A percentile compares a stretch with the other conserved stretches of the same genome.
Evolutionary conservation across 176 grass and related monocot species (phyloP).

Genomic region (Rhynchospora tenuis): DNA sequence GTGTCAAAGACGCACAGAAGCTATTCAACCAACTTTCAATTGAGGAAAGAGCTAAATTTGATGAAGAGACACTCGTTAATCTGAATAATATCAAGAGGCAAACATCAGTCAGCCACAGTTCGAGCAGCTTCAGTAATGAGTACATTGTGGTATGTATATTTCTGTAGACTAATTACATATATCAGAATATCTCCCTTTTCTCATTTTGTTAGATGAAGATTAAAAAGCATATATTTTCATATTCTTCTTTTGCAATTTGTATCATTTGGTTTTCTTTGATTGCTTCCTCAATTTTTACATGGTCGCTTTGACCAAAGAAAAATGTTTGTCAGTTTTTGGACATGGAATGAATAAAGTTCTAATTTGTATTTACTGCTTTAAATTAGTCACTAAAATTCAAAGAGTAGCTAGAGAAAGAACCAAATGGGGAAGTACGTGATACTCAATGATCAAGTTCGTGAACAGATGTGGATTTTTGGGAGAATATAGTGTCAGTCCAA

Average conservation of each 20-base stretch:
- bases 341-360: not conserved
- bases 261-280: not conserved
- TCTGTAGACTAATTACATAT: not conserved
- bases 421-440: not conserved
- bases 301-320: not conserved
- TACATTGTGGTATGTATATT: slow-evolving; percentile 89
- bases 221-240: not conserved
- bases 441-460: not conserved
- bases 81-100: slow-evolving; percentile 94
- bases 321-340: not conserved
- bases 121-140: slow-evolving; percentile 81
- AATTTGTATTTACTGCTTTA: not conserved
- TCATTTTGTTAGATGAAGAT: not conserved
- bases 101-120: slow-evolving; percentile 50
- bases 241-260: not conserved
- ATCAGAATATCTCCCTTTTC: not conserved
- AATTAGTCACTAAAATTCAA: not conserved
- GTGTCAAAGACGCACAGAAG: slow-evolving; percentile 81
- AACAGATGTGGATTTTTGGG: not conserved
- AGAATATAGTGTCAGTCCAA: not conserved
- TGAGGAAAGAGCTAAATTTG: slow-evolving; percentile 97
- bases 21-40: slow-evolving; percentile 95
- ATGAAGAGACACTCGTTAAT: slow-evolving; percentile 98
- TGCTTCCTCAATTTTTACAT: not conserved
- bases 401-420: not conserved